Conservation (phyloP, 352 stramenopile genomes). For the Phytophthora multivora region DNA sequence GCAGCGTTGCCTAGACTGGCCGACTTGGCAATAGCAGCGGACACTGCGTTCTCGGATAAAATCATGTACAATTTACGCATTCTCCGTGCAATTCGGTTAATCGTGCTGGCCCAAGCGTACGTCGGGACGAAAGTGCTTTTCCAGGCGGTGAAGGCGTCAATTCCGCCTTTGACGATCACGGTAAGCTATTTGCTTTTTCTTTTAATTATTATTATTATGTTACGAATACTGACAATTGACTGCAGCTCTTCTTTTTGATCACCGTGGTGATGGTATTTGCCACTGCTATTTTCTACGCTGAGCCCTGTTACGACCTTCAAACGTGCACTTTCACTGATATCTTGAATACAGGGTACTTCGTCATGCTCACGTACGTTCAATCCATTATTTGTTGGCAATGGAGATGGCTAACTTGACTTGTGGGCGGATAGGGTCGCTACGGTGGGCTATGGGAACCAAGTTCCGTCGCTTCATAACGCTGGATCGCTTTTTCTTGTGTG, state of each 20-base stretch:
- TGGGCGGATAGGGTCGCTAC: conserved; percentile 44
- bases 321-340: conserved; percentile 64
- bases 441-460: conserved; percentile 59
- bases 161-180: conserved; percentile 54
- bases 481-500: conserved; percentile 39
- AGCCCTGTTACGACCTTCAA: conserved; percentile 57
- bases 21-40: not conserved
- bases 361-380: conserved; percentile 57
- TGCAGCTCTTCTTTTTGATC: conserved; percentile 56
- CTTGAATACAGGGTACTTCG: conserved; percentile 64
- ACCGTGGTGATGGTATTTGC: conserved; percentile 62
- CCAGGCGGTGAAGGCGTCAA: conserved; percentile 33
- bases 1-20: conserved; percentile 34
- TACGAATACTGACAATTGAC: too few species aligned
- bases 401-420: not conserved
- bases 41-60: conserved; percentile 6
- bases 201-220: too few species aligned
- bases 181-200: conserved; percentile 9
- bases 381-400: not conserved
- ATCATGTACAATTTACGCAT: conserved; percentile 44
- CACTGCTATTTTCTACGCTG: conserved; percentile 57
- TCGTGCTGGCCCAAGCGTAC: conserved; percentile 38
- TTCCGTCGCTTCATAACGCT: conserved; percentile 47
- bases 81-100: conserved; percentile 42
- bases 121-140: conserved; percentile 56